A percentile compares a stretch with the other conserved stretches of the same genome.
phyloP scores from a whole-genome alignment of 176 grass and related monocot species.

The Elaeis guineensis region DNA sequence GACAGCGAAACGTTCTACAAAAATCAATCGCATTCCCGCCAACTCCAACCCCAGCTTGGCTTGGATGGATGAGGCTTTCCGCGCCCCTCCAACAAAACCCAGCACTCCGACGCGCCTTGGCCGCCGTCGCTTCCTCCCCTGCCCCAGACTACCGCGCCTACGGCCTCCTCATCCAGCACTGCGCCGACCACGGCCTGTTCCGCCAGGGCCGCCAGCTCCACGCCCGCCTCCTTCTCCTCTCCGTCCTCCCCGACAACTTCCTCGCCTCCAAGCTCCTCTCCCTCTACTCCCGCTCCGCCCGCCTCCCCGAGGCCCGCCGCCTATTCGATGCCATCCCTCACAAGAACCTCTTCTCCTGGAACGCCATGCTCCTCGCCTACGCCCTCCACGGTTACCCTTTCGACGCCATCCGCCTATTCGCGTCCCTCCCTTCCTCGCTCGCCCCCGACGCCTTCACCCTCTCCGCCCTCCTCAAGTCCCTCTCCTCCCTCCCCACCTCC shows the following conservation, averaged over 20 bases:
- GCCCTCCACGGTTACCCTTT: conserved; percentile 42
- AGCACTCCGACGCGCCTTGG: background rate
- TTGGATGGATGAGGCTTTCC: conserved; percentile 35
- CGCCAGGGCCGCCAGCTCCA: conserved; percentile 42
- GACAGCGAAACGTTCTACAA: no score
- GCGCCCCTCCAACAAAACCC: conserved; percentile 12
- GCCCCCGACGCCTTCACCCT: conserved; percentile 43
- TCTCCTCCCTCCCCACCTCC: conserved; percentile 19
- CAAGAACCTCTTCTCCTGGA: conserved; percentile 61
- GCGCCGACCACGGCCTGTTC: conserved; percentile 32
- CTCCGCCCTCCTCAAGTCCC: conserved; percentile 56
- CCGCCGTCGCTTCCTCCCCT: conserved; percentile 1
- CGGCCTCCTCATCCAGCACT: conserved; percentile 51
- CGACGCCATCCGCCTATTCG: conserved; percentile 35
- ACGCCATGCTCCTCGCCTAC: conserved; percentile 58
- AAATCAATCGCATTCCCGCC: no score
- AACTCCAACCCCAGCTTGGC: background rate
- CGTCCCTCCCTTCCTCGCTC: conserved; percentile 25
- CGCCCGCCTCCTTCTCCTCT: conserved; percentile 33
- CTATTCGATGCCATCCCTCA: conserved; percentile 50
- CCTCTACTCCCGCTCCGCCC: conserved; percentile 43
- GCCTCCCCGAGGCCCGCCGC: conserved; percentile 35
- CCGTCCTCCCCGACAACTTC: conserved; percentile 51
- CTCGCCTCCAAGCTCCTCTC: conserved; percentile 66
- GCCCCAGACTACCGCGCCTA: conserved; percentile 34